phyloP scores from a whole-genome alignment of 2,329 filamentous ascomycete genomes.

The Scolecobasidium constrictum region DNA sequence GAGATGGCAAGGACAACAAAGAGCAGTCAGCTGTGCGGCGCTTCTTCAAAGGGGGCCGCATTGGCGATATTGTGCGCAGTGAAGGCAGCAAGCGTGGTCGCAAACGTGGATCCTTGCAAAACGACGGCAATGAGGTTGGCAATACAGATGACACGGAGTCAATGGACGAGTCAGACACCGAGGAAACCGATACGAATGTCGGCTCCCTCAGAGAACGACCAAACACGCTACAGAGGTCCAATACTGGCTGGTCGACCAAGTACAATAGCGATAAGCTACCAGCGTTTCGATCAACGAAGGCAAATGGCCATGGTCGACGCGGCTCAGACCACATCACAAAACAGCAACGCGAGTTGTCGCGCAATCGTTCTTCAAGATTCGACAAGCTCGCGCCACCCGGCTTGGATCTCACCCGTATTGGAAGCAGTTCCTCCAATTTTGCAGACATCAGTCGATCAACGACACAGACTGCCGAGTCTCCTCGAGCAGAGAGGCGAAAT shows the following conservation, averaged over 20 bases:
- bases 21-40: constrained; percentile 50
- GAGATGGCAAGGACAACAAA: constrained; percentile 26
- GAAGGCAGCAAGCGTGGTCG: constrained; percentile 52
- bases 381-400: constrained; percentile 36
- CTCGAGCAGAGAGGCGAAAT: constrained; percentile 16
- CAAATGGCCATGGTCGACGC: not conserved
- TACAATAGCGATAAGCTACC: constrained; percentile 37
- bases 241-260: constrained; percentile 20
- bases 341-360: constrained; percentile 26
- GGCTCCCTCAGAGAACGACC: constrained; percentile 17
- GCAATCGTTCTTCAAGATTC: constrained; percentile 30
- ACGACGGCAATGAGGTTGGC: constrained; percentile 1
- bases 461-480: not conserved
- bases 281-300: constrained; percentile 34
- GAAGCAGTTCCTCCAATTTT: not conserved
- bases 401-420: constrained; percentile 29
- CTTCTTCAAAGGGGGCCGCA: constrained; percentile 67
- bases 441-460: constrained; percentile 2
- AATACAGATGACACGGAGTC: constrained; percentile 10
- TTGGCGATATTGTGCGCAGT: constrained; percentile 61
- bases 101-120: constrained; percentile 33
- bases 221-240: constrained; percentile 17
- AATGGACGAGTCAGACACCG: constrained; percentile 20
- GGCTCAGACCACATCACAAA: constrained; percentile 26
- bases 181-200: constrained; percentile 13